Evolutionary conservation across 1,139 yeast species (phyloP), one percentile per base, ranked within the genome.

Genomic region (Hyphopichia wangnamkhiaoensis): DNA sequence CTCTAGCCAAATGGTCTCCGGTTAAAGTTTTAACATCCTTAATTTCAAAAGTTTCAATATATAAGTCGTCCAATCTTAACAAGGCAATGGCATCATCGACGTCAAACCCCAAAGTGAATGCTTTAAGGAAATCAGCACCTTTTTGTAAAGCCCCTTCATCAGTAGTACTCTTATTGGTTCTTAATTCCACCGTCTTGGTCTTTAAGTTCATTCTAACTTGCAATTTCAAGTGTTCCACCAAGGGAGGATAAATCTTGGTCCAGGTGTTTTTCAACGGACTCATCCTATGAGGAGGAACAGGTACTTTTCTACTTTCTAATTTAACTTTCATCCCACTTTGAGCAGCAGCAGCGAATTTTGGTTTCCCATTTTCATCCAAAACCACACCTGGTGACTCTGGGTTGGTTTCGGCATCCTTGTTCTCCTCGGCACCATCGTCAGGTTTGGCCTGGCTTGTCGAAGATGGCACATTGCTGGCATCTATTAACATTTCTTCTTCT

Each of bases 281-380:
- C 89, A 93, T 84, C 72, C 98, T 79, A 61, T 93, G 98, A 24
- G 97, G 98, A 28, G 98, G 98, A 26, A 93, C 94, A 7, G 95
- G 80, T 12, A 94, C 87, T 58, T 90, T 90, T 68, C 98, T 79
- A 42, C 84, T 76, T 61, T 90, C 97, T 44, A 83, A 71, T 63
- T 88, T 88, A 27, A 89, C 94, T 48, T 77, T 79, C 67, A 73
- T 76, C n/a, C 80, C 79, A 3, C 83, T 59, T 43, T 76, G 74
- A 13, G 83, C 73, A 21, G 91, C 94, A 5, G 94, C 80, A 24
- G 84, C 74, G 58, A 93, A 93, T 54, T 84, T 81, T 35, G 98
- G 98, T 54, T 88, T 86, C 33, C 98, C 98, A 44, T 81, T 80
- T 48, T 86, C 91, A 64, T 91, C 98, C 32, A 93, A 65, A 12